A percentile compares a stretch with the other conserved stretches of the same genome.
Conservation (phyloP, 805 yeast genomes). For the Metschnikowia reukaufii region DNA sequence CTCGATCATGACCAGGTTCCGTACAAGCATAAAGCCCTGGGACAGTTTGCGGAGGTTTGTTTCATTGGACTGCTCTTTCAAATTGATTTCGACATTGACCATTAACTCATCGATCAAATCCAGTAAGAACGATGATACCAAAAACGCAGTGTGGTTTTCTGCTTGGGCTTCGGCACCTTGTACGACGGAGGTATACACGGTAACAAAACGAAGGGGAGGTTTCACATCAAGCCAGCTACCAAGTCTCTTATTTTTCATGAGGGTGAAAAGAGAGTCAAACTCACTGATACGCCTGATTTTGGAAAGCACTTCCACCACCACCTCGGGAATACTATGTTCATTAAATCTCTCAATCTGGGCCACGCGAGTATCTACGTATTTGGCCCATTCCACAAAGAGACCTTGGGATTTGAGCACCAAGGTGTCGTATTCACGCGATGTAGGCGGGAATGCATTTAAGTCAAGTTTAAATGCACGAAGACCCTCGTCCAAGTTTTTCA, state of each 20-base stretch:
- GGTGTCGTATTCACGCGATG: conserved; percentile 16
- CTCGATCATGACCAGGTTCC: conserved; percentile 73
- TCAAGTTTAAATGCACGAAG: conserved; percentile 17
- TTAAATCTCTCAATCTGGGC: conserved; percentile 51
- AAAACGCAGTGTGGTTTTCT: conserved; percentile 25
- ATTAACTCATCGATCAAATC: conserved; percentile 78
- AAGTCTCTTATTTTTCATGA: conserved; percentile 52
- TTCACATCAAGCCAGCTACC: conserved; percentile 69
- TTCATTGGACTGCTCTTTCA: conserved; percentile 37
- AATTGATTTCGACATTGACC: conserved; percentile 60
- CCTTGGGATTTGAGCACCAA: conserved; percentile 26
- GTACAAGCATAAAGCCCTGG: conserved; percentile 69
- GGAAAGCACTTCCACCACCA: conserved; percentile 71
- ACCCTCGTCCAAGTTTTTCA: conserved; percentile 25
- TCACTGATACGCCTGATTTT: conserved; percentile 65
- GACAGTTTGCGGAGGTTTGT: conserved; percentile 38
- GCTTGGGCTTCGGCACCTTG: conserved; percentile 32
- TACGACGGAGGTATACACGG: conserved; percentile 49
- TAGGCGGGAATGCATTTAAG: conserved; percentile 13
- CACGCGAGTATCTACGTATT: conserved; percentile 54
- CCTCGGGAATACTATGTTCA: conserved; percentile 71
- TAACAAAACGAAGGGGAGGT: conserved; percentile 50
- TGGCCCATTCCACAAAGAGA: conserved; percentile 58
- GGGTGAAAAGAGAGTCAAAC: conserved; percentile 50
- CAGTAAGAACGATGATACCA: conserved; percentile 66